phyloP scores from a whole-genome alignment of 2,329 filamentous ascomycete species.

The Atkinsonella texensis region DNA sequence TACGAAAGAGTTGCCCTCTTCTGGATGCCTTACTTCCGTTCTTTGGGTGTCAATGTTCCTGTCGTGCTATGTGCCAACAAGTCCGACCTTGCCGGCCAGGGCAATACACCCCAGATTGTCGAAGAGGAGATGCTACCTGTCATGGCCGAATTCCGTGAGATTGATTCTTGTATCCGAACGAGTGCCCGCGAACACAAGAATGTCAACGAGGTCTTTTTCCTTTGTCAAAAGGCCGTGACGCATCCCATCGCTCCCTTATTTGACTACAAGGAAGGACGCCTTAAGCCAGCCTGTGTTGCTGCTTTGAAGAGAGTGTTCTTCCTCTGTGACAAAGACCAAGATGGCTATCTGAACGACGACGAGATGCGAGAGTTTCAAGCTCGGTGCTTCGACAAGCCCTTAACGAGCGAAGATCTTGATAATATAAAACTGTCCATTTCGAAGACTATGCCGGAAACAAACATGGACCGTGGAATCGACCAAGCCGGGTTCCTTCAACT shows the following conservation, averaged over 20 bases:
- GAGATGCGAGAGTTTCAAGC: constrained; percentile 87
- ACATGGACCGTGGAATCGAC: constrained; percentile 62
- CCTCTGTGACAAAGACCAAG: constrained; percentile 90
- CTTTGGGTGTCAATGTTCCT: constrained; percentile 94
- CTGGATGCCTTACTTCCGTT: constrained; percentile 97
- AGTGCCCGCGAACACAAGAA: constrained; percentile 88
- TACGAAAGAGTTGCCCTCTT: constrained; percentile 95
- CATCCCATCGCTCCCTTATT: constrained; percentile 94
- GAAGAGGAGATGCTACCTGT: constrained; percentile 97
- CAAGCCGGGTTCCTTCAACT: constrained; percentile 74
- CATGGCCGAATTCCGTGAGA: constrained; percentile 98
- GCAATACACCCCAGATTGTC: constrained; percentile 69
- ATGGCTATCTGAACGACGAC: constrained; percentile 78
- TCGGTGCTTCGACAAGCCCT: constrained; percentile 81
- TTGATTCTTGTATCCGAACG: constrained; percentile 92
- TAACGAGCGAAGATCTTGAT: constrained; percentile 68
- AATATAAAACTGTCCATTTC: constrained; percentile 86
- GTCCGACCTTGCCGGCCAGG: constrained; percentile 69
- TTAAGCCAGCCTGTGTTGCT: constrained; percentile 82
- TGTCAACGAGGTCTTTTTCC: constrained; percentile 92
- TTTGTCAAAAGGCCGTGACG: constrained; percentile 96
- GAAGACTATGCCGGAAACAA: constrained; percentile 51
- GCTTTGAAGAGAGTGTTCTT: constrained; percentile 89
- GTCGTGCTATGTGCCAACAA: constrained; percentile 97
- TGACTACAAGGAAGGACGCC: constrained; percentile 79